Evolutionary conservation across 306 rosid genomes (phyloP).

Genomic region (Spatholobus suberectus): DNA sequence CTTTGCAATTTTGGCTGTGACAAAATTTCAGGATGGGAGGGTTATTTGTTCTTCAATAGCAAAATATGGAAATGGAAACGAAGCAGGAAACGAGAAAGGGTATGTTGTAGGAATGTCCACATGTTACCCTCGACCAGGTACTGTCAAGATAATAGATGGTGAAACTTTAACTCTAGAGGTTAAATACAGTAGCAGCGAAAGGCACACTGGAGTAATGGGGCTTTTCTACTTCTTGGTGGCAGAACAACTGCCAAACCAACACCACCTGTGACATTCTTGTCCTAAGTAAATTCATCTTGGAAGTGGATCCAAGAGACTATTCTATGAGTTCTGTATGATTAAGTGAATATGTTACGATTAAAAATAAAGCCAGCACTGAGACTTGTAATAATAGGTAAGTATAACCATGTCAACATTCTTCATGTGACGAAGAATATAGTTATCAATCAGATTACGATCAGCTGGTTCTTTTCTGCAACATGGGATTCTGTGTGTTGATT

Average conservation of each 20-base stretch:
- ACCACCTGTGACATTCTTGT: not conserved
- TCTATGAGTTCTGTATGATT: not conserved
- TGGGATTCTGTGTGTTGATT: not conserved
- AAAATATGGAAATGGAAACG: constrained; percentile 67
- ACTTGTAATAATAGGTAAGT: not conserved
- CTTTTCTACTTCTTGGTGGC: constrained; percentile 73
- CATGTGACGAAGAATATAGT: constrained; percentile 1
- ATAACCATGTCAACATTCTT: not conserved
- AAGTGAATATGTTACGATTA: not conserved
- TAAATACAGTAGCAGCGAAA: constrained; percentile 40
- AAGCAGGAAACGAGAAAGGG: constrained; percentile 80
- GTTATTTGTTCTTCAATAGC: constrained; percentile 70
- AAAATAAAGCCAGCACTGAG: not conserved
- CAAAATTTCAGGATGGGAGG: constrained; percentile 64
- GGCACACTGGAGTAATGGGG: constrained; percentile 82
- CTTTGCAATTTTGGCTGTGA: not conserved
- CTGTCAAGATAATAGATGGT: constrained; percentile 61
- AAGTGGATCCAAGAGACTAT: not conserved
- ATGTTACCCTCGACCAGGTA: constrained; percentile 77
- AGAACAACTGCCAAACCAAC: constrained; percentile 51
- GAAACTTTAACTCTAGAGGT: constrained; percentile 61
- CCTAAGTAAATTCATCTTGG: not conserved
- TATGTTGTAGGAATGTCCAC: constrained; percentile 85
- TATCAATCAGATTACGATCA: not conserved
- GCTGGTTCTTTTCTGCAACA: not conserved